Conservation (phyloP, 2,329 filamentous ascomycete genomes). For the Tolypocladium amazonense region DNA sequence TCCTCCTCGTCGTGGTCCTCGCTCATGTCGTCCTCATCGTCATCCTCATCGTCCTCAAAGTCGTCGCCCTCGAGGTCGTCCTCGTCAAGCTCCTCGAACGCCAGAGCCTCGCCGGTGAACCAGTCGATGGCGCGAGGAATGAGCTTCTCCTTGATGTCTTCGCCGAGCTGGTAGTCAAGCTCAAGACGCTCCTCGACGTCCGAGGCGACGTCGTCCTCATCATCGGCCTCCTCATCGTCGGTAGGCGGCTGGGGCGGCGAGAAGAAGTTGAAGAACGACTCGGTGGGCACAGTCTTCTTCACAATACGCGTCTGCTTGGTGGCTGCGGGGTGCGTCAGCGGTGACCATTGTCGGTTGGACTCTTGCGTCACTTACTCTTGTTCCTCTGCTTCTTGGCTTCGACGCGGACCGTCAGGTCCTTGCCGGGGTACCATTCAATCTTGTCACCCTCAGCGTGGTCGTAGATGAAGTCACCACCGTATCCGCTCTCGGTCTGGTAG, state of each 20-base stretch:
- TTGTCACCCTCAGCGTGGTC: constrained; percentile 97
- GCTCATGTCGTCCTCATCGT: constrained; percentile 79
- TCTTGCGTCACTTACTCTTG: constrained; percentile 57
- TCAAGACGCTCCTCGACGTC: constrained; percentile 97
- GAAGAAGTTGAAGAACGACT: constrained; percentile 99
- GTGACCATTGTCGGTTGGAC: background rate
- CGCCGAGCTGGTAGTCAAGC: constrained; percentile 95
- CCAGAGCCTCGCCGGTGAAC: constrained; percentile 97
- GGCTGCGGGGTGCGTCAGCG: constrained; percentile 42
- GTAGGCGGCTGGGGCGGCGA: constrained; percentile 80
- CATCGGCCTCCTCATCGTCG: constrained; percentile 53
- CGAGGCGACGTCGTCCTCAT: constrained; percentile 66
- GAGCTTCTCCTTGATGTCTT: constrained; percentile 99
- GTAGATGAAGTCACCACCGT: constrained; percentile 98
- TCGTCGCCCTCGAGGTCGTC: constrained; percentile 46
- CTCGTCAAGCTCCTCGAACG: constrained; percentile 83
- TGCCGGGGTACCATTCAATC: constrained; percentile 90
- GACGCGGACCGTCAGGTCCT: constrained; percentile 86
- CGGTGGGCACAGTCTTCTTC: constrained; percentile 97
- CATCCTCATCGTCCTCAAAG: constrained; percentile 84
- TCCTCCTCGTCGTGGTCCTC: constrained; percentile 78
- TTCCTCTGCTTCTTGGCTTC: constrained; percentile 99
- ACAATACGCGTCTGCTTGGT: constrained; percentile 98
- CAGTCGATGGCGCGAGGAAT: constrained; percentile 98
- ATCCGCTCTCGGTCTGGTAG: constrained; percentile 97